A percentile compares a stretch with the other conserved stretches of the same genome.
These are phyloP conservation scores for Coemansia sp. DNA, from an alignment of 192 early-diverging fungal genomes.

Conservation along the genomic window DNA sequence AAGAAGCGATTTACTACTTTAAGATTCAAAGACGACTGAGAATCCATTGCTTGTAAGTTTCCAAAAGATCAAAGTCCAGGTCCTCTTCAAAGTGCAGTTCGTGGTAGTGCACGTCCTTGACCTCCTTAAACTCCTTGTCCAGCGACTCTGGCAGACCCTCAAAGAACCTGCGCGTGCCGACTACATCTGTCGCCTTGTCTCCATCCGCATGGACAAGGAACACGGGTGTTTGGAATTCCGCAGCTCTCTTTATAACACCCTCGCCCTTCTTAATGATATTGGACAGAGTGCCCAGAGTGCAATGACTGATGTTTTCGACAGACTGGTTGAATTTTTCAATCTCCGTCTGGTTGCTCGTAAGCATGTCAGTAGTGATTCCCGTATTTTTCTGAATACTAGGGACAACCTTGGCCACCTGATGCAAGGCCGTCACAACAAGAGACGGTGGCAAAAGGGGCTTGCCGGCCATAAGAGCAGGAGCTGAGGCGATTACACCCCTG, in stretches of 20 bases:
- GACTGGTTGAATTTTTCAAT: constrained; percentile 24
- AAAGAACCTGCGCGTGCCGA: constrained; percentile 29
- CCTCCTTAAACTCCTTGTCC: constrained; percentile 46
- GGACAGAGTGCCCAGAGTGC: constrained; percentile 31
- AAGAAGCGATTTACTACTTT: too few species aligned
- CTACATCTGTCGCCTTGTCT: constrained; percentile 40
- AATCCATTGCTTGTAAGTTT: constrained; percentile 40
- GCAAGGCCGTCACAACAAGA: constrained; percentile 18
- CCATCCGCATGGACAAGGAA: constrained; percentile 41
- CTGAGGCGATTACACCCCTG: constrained; percentile 34
- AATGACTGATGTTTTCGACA: constrained; percentile 24
- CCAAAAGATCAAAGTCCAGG: constrained; percentile 23
- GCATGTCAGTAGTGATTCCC: constrained; percentile 26
- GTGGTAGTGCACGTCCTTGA: constrained; percentile 33
- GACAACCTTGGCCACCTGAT: constrained; percentile 21
- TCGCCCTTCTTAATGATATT: constrained; percentile 26
- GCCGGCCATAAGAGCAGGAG: constrained; percentile 33
- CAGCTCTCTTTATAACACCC: constrained; percentile 13
- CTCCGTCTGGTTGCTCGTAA: constrained; percentile 42
- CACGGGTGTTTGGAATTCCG: constrained; percentile 28
- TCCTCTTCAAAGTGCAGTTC: constrained; percentile 50
- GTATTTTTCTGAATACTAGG: constrained; percentile 36
- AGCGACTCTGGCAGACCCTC: constrained; percentile 24
- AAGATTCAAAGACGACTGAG: constrained; percentile 17
- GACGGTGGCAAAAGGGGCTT: constrained; percentile 23